Conservation (phyloP, 805 yeast genomes). For the Grigorovia jiainica region DNA sequence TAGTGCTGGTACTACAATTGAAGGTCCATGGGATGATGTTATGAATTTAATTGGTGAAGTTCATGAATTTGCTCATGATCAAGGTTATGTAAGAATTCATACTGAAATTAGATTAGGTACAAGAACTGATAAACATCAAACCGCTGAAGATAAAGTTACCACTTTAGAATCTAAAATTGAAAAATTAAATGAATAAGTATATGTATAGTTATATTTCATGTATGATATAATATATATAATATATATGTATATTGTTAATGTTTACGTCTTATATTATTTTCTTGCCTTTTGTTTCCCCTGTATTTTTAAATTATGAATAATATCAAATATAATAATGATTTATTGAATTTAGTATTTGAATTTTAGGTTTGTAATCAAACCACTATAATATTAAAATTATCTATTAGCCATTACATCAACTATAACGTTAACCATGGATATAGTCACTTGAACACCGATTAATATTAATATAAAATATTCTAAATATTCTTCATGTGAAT, state of each 20-base stretch:
- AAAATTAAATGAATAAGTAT: conserved; percentile 1
- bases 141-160: conserved; percentile 63
- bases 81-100: conserved; percentile 72
- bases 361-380: too few relatives aligned
- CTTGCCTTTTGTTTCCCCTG: too few relatives aligned
- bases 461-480: conserved; percentile 85
- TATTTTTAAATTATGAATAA: too few relatives aligned
- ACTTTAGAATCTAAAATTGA: conserved; percentile 47
- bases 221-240: neutral
- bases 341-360: too few relatives aligned
- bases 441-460: conserved; percentile 86
- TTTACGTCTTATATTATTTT: neutral
- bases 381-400: neutral
- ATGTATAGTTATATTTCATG: neutral
- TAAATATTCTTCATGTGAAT: conserved; percentile 83
- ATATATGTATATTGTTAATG: neutral
- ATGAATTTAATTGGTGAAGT: conserved; percentile 68
- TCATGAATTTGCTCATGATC: conserved; percentile 61
- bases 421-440: conserved; percentile 73
- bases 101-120: conserved; percentile 84
- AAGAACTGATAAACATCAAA: conserved; percentile 63
- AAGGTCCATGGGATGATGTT: conserved; percentile 90
- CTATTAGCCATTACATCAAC: conserved; percentile 41
- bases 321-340: too few relatives aligned
- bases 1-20: conserved; percentile 86